These are phyloP conservation scores for Cystofilobasidium macerans DNA, from an alignment of 768 basidiomycete species.

Conservation along the genomic window DNA sequence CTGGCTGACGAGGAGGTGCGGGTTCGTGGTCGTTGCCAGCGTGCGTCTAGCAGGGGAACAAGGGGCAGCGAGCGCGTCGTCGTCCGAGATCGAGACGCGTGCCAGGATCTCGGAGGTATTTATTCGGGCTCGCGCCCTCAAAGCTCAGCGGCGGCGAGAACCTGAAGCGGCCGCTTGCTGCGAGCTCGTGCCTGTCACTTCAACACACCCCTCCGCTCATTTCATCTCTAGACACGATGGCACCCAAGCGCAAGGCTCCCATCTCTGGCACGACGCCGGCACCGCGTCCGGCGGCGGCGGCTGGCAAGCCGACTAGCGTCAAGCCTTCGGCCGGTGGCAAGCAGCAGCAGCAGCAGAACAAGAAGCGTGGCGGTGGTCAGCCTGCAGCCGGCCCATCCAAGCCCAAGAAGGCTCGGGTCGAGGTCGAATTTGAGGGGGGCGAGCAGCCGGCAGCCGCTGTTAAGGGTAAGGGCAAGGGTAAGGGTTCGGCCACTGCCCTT, in stretches of 20 bases:
- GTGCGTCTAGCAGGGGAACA: no score
- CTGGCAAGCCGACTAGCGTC: slow-evolving; percentile 3
- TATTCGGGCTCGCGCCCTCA: no score
- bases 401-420: slow-evolving; percentile 24
- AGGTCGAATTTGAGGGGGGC: slow-evolving; percentile 17
- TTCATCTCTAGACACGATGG: no score
- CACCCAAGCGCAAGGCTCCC: slow-evolving; percentile 25
- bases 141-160: no score
- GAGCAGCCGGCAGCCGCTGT: slow-evolving; percentile 3
- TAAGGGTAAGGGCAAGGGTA: slow-evolving; percentile 18
- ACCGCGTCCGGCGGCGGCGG: slow-evolving; percentile 1
- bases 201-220: no score
- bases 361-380: not conserved
- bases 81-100: no score
- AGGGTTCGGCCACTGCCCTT: not conserved
- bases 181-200: not conserved
- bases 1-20: no score
- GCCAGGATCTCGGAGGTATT: no score
- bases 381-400: not conserved
- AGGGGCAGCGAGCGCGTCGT: no score
- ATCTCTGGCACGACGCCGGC: not conserved
- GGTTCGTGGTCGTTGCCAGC: no score
- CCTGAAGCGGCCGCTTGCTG: no score
- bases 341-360: slow-evolving; percentile 1
- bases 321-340: not conserved